Percentiles rank a stretch among this genome's conserved stretches.
phyloP scores from a whole-genome alignment of 1,284 basidiomycete genomes.

The Sanghuangporus weigelae region DNA sequence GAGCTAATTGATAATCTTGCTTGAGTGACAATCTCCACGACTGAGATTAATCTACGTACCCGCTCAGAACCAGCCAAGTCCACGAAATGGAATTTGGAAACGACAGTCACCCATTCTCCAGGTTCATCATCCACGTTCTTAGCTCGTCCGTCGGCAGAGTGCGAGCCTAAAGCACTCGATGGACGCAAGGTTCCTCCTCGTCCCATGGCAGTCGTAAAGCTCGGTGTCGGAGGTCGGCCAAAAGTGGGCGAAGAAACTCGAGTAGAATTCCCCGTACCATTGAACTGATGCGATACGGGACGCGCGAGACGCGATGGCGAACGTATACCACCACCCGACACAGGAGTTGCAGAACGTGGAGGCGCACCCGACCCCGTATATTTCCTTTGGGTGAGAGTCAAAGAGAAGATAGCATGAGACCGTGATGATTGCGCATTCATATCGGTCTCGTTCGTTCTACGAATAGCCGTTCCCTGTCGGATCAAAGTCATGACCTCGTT shows the following conservation, averaged over 20 bases:
- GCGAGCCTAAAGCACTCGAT: constrained; percentile 61
- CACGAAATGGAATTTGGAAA: constrained; percentile 98
- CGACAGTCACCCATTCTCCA: constrained; percentile 84
- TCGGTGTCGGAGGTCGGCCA: constrained; percentile 69
- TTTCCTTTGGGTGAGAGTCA: constrained; percentile 89
- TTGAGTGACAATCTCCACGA: constrained; percentile 18
- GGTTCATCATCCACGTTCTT: constrained; percentile 51
- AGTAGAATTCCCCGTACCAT: constrained; percentile 31
- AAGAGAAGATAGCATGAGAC: constrained; percentile 97
- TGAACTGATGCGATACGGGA: constrained; percentile 64
- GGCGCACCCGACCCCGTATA: constrained; percentile 61
- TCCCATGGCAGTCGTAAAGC: constrained; percentile 66
- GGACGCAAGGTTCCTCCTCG: constrained; percentile 66
- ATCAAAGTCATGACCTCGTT: constrained; percentile 91
- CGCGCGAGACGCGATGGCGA: constrained; percentile 75
- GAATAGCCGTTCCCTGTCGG: constrained; percentile 81
- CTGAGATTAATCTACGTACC: constrained; percentile 38
- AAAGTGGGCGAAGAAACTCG: constrained; percentile 70
- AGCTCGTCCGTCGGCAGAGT: constrained; percentile 44
- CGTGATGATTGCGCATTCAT: constrained; percentile 99
- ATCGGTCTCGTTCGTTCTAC: constrained; percentile 94
- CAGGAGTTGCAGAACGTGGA: constrained; percentile 69
- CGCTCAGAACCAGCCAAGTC: constrained; percentile 96
- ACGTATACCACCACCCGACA: constrained; percentile 56
- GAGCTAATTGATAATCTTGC: constrained; percentile 42